Base-by-base conservation (phyloP, 1,284 basidiomycete genomes). In the Sporisorium reilianum region DNA sequence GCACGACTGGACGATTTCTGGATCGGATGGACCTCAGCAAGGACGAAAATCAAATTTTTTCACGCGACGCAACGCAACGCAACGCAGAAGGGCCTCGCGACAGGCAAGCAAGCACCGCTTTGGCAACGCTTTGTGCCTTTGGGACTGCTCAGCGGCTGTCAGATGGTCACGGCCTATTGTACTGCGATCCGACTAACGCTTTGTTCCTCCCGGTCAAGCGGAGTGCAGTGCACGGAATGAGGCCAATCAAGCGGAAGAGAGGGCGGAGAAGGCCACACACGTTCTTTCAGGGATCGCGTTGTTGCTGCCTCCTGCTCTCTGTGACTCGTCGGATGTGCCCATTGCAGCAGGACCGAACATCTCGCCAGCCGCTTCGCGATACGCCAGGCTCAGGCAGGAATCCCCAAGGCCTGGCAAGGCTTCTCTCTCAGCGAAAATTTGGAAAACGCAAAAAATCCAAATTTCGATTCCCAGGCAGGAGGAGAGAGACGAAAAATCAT, bases 1-100 rank as follows among this genome's bases (percentile, higher is more conserved):
- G n/a, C n/a, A n/a, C n/a, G n/a, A n/a, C n/a, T n/a, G n/a, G n/a
- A 6, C 16, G 38, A 41, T 41, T 41, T 38, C 8, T 34, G 34
- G 12, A 45, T 45, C 42, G 25, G 45, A n/a, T n/a, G 23, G 26
- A 16, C 7, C 25, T 38, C 36, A 38, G 36, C 16, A 10, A 18
- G 7, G 10, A 6, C n/a, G 28, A 49, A 30, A 49, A 38, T 50
- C 48, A 55, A 51, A 44, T 44, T 55, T 55, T 53, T 53, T 45
- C 49, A 48, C 51, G 25, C 26, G n/a, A n/a, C n/a, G n/a, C n/a
- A n/a, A n/a, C n/a, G n/a, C n/a, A n/a, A n/a, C n/a, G n/a, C n/a
- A n/a, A n/a, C n/a, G n/a, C n/a, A n/a, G n/a, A n/a, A n/a, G n/a
- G n/a, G n/a, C n/a, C n/a, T n/a, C n/a, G n/a, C n/a, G n/a, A n/a